Evolutionary conservation across 164 flowering plant genomes (phyloP), one percentile per base, ranked within the genome.

Genomic region (Euptelea pleiosperma): DNA sequence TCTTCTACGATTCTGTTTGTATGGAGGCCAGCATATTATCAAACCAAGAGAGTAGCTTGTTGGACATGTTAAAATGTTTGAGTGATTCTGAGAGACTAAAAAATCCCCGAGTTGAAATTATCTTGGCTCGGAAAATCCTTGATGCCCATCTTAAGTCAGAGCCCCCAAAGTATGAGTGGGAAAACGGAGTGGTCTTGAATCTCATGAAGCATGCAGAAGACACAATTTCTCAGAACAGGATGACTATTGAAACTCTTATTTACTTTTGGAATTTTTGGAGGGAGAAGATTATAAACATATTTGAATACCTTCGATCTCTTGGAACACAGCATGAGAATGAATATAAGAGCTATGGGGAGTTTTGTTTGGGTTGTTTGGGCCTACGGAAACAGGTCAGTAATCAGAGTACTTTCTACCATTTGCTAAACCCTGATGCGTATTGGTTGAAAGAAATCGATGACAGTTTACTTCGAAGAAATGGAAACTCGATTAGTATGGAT

Each of bases 281-380:
- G 66, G 70, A 69, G 26, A 65, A 55, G 8, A 47, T 76, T 24
- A 12, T 58, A 28, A 52, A 41, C 1, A 42, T 88, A 4, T 40
- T 79, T 7, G 42, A 64, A 35, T 80, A 36, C 49, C 77, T 85
- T 15, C 43, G 35, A 0, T 29, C 46, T 56, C 53, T 68, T 28
- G 73, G 54, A 42, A 41, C 31, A 18, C 37, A 52, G 5, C 64
- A 56, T 16, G 66, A 29, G 9, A 31, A 41, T 11, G 74, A 74
- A 7, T 25, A 16, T 36, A 1, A 2, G 2, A 46, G 15, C 4
- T 62, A 64, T 50, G 79, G 55, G 26, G 73, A 79, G 2, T 76
- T 85, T 31, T 78, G 81, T 70, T 61, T 79, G 51, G 71, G 75
- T 35, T 84, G 75, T 58, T 59, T 90, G 30, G 95, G 89, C 26